Base-by-base conservation (phyloP, 192 early-diverging fungal genomes). In the Entrophospora sp. region DNA sequence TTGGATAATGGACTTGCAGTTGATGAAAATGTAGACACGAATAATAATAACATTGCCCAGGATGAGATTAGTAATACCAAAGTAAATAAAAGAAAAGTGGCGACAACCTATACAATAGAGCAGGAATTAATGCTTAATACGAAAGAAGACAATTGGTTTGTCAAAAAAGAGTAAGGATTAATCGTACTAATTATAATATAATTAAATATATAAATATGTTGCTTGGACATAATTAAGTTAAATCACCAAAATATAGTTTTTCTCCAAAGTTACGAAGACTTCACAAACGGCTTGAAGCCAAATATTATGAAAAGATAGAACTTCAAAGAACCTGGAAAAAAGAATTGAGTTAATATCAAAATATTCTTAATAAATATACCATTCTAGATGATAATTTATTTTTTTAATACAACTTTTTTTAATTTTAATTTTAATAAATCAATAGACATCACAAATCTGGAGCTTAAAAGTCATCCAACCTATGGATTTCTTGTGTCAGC, bases 71-170 rank as follows among this genome's bases (percentile, higher is more conserved):
- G 1, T 5, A 14, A 1, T 20, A 30, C 49, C 28, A 55, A 31
- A 8, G 18, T 2, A 7, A 34, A 20, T 8, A 34, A 55, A 12
- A 55, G 18, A 20, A 34, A 28, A 2, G n/a, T n/a, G n/a, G n/a
- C n/a, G n/a, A n/a, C 25, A 14, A 27, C 25, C 9, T 10, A 38
- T 22, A 27, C 10, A 59, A 25, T 30, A 8, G 37, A 61, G 27
- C 22, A 30, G 4, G 59, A 55, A 28, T 18, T 61, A 24, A 14
- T 13, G 14, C 10, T 12, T 5, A 13, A 43, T 1, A 35, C 35
- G 22, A 69, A 62, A 20, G 55, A 51, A 38, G 78, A 73, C 2
- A 77, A 75, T 64, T 82, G 84, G 24, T 80, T 79, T 59, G 71
- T 87, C 3, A 75, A 77, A 22, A 64, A 49, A 64, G 32, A 46